Evolutionary conservation across 441 rosid species (phyloP).

Genomic region (Gossypium schwendimanii): DNA sequence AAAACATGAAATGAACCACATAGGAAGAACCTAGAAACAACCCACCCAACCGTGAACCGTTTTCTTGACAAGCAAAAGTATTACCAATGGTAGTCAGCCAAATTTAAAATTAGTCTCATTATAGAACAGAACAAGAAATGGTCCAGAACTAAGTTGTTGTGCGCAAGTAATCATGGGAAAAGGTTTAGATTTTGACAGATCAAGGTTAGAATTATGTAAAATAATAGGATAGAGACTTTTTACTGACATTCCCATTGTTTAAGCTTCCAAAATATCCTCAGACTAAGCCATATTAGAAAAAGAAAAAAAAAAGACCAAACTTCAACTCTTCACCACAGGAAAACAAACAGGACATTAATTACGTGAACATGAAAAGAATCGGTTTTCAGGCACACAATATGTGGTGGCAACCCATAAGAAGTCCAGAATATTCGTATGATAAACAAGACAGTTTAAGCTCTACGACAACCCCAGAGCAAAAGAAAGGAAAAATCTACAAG

Average conservation of each 20-base stretch:
- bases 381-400: not conserved
- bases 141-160: not conserved
- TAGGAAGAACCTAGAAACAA: not conserved
- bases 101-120: not conserved
- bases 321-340: not conserved
- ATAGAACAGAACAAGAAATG: not conserved
- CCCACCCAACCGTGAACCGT: not conserved
- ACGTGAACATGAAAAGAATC: constrained; percentile 3
- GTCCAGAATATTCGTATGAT: not conserved
- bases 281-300: not conserved
- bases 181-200: not conserved
- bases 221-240: not conserved
- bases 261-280: not conserved
- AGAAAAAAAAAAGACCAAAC: not conserved
- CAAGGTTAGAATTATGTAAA: not conserved
- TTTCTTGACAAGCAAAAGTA: not conserved
- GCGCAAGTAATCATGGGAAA: not conserved
- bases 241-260: not conserved
- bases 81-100: not conserved
- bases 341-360: not conserved
- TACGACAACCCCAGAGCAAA: not conserved
- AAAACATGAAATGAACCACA: not conserved
- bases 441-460: not conserved
- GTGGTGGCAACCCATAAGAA: not conserved
- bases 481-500: not conserved